Base-by-base conservation (phyloP, 2,329 filamentous ascomycete genomes). In the Ophidiomyces ophidiicola region DNA sequence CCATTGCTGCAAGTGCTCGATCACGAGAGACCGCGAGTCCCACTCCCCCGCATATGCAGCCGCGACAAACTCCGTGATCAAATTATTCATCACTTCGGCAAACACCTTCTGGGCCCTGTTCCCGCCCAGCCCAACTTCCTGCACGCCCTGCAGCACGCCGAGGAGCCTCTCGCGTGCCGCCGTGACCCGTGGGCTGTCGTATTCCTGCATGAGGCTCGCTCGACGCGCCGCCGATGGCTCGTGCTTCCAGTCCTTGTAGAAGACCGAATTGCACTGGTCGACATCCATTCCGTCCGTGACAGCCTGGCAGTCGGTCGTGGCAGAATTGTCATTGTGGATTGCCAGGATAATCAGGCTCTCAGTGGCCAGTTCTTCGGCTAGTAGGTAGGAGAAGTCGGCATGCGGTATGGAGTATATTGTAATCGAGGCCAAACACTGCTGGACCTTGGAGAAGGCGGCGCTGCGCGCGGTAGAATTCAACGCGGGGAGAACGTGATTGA, bases 41-140 rank as follows among this genome's bases (percentile, higher is more conserved):
- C 74, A 78, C 44, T 74, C 64, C 2, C 70, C 66, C 31, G 71
- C 61, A 49, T 74, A 77, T n/a, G 67, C 64, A 33, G 69, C 66
- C 20, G 62, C 61, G 15, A 78, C 66, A 46, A 74, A 73, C 8
- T 69, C 64, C 29, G 69, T 69, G 47, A 80, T 61, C 46, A 76
- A 57, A 24, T 67, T 63, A 49, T 74, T 67, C 63, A 78, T 71
- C 1, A 74, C 71, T 39, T 64, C 60, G 2, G 73, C 75, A 46
- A 77, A 71, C 5, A 74, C 67, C 42, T 69, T 68, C 49, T 77
- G 71, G 4, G 68, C 66, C 32, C 62, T 62, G 28, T 68, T 66
- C 21, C 67, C 68, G 7, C 72, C 73, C 17, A 78, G 57, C 0
- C 73, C 74, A 11, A 74, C 66, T 12, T 64, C 57, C 42, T 71